phyloP scores from a whole-genome alignment of 1,139 yeast genomes.

The Protomyces inundatus region DNA sequence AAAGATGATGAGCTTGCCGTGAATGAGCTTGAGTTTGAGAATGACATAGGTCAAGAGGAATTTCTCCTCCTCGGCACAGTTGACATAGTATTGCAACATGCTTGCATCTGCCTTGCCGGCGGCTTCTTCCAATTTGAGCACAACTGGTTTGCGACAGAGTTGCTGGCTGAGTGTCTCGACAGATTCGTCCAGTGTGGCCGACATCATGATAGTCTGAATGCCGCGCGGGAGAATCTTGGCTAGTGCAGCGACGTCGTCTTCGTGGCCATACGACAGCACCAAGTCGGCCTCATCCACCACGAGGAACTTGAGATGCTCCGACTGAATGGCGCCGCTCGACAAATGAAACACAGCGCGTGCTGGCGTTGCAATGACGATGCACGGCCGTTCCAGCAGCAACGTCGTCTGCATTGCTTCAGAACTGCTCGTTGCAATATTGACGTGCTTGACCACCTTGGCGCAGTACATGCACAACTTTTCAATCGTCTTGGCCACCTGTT shows the following conservation, averaged over 20 bases:
- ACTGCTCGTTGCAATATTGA: conserved; percentile 68
- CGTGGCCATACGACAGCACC: conserved; percentile 82
- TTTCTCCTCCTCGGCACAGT: conserved; percentile 84
- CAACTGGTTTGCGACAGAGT: conserved; percentile 83
- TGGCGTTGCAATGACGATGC: conserved; percentile 83
- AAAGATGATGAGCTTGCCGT: conserved; percentile 85
- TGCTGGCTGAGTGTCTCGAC: conserved; percentile 65
- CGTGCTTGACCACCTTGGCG: conserved; percentile 57
- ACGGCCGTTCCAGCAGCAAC: conserved; percentile 67
- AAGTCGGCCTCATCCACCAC: conserved; percentile 96
- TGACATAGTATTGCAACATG: conserved; percentile 80
- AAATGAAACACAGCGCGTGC: conserved; percentile 56
- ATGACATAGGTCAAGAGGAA: conserved; percentile 85
- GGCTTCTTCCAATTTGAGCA: conserved; percentile 61
- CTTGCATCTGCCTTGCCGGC: conserved; percentile 34
- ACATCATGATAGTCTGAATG: conserved; percentile 87
- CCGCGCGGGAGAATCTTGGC: conserved; percentile 61
- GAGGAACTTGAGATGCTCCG: conserved; percentile 54
- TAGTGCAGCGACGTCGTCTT: conserved; percentile 67
- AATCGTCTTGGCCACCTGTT: conserved; percentile 70
- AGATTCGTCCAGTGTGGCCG: conserved; percentile 91
- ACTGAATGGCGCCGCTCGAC: conserved; percentile 40
- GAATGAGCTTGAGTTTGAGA: conserved; percentile 77
- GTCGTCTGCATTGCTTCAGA: conserved; percentile 69
- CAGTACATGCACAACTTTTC: conserved; percentile 66